Evolutionary conservation across 106 monocot species (phyloP).

Genomic region (Gastrodia elata): DNA sequence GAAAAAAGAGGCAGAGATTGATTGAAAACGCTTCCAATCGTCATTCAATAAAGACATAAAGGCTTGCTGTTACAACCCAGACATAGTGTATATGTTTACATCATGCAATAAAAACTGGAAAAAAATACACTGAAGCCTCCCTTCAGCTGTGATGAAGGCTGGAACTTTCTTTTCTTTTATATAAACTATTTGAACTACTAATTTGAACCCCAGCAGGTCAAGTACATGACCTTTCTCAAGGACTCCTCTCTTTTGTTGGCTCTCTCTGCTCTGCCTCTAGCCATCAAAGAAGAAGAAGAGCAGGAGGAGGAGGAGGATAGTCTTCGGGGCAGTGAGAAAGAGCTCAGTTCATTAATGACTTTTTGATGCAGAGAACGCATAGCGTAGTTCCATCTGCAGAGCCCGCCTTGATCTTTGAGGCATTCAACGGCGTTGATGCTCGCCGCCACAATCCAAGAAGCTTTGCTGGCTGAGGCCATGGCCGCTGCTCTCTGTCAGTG

Average conservation of each 20-base stretch:
- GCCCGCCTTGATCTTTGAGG: conserved; percentile 38
- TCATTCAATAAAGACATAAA: no score
- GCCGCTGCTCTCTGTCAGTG: neutral
- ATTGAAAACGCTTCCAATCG: neutral
- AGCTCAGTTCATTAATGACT: neutral
- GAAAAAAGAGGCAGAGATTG: neutral
- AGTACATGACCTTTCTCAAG: conserved; percentile 10
- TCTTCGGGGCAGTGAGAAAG: neutral
- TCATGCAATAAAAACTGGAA: neutral
- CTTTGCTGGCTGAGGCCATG: conserved; percentile 6
- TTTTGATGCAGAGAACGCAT: neutral
- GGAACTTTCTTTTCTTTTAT: no score
- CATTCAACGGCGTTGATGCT: conserved; percentile 38
- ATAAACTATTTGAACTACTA: neutral
- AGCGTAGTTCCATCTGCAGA: conserved; percentile 42
- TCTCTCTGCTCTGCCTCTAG: neutral
- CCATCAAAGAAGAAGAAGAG: conserved; percentile 3
- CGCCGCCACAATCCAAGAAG: conserved; percentile 26
- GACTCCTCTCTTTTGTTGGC: neutral
- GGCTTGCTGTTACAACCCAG: neutral
- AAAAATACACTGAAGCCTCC: neutral
- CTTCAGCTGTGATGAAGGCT: neutral
- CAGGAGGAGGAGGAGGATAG: neutral
- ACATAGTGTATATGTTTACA: no score
- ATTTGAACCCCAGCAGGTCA: conserved; percentile 19